Conservation (phyloP, 2,329 filamentous ascomycete species). For the Davidsoniella virescens region DNA sequence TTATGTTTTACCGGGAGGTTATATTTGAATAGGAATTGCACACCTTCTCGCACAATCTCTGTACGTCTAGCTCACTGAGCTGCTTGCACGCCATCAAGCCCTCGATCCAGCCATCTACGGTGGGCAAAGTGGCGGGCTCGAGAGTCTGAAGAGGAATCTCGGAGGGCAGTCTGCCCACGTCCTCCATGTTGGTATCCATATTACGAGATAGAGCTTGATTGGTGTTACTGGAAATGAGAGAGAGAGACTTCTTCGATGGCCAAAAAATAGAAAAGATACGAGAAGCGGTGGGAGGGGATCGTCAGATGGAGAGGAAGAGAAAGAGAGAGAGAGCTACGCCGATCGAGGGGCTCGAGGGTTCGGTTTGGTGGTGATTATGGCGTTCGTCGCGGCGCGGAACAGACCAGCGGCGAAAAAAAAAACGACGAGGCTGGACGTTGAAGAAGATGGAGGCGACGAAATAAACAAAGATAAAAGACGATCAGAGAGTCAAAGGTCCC, state of each 20-base stretch:
- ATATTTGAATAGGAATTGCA: slow-evolving; percentile 1
- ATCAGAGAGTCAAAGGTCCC: too few relatives aligned
- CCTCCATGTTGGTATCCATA: slow-evolving; percentile 99
- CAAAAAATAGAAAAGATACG: slow-evolving; percentile 13
- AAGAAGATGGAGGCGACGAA: too few relatives aligned
- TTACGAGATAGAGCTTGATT: not conserved
- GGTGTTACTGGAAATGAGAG: not conserved
- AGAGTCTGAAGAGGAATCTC: slow-evolving; percentile 50
- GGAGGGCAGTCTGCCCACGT: slow-evolving; percentile 74
- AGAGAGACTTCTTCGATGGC: slow-evolving; percentile 13
- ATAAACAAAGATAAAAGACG: too few relatives aligned
- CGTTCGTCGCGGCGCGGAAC: not conserved
- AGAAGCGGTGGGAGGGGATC: not conserved
- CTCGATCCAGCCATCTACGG: slow-evolving; percentile 96
- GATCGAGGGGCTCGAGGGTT: slow-evolving; percentile 12
- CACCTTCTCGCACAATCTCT: slow-evolving; percentile 96
- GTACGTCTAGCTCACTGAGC: slow-evolving; percentile 83
- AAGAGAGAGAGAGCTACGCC: slow-evolving; percentile 3
- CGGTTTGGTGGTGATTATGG: slow-evolving; percentile 4
- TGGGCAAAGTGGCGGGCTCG: slow-evolving; percentile 81
- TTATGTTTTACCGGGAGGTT: not conserved
- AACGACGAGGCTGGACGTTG: too few relatives aligned
- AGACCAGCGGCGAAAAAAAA: not conserved
- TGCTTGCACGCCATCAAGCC: slow-evolving; percentile 98
- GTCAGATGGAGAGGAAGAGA: slow-evolving; percentile 11